phyloP scores from a whole-genome alignment of 176 grass and related monocot genomes.

The Oryza punctata region DNA sequence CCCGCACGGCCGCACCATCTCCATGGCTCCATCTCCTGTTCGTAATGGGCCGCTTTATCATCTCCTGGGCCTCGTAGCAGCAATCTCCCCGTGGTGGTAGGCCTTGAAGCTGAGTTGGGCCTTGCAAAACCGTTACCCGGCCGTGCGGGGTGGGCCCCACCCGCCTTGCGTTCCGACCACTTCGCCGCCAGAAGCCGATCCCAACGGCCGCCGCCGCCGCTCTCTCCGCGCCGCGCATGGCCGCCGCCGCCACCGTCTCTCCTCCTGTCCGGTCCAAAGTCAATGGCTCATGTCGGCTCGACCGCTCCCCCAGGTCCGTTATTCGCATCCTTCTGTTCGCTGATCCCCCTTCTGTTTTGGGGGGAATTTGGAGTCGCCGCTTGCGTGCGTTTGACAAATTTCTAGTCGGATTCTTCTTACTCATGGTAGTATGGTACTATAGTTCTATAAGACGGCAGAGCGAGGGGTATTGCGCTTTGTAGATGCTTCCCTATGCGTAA shows the following conservation, averaged over 20 bases:
- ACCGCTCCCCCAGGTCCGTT: conserved; percentile 8
- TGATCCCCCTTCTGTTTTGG: background rate
- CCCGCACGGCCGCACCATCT: too few relatives aligned
- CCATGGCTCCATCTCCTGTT: too few relatives aligned
- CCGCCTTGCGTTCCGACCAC: background rate
- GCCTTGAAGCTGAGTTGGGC: too few relatives aligned
- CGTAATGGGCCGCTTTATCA: too few relatives aligned
- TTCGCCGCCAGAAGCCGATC: too few relatives aligned
- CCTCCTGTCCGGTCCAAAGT: background rate
- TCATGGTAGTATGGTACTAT: background rate
- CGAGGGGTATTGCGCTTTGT: background rate
- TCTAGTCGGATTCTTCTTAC: background rate
- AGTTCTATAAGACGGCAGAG: background rate
- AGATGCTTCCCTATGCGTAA: background rate
- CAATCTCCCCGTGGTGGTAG: too few relatives aligned
- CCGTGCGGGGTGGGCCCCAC: too few relatives aligned
- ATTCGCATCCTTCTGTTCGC: background rate
- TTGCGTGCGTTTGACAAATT: background rate
- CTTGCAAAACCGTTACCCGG: background rate
- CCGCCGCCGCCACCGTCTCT: background rate
- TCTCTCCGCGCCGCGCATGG: conserved; percentile 15
- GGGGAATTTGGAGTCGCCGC: background rate
- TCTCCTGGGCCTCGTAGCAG: too few relatives aligned
- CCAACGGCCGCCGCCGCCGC: background rate
- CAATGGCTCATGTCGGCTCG: background rate